Percentiles rank a stretch among this genome's conserved stretches.
These are phyloP conservation scores for Solanum megistacrolobum DNA, from an alignment of 257 asterid genomes.

Conservation along the genomic window DNA sequence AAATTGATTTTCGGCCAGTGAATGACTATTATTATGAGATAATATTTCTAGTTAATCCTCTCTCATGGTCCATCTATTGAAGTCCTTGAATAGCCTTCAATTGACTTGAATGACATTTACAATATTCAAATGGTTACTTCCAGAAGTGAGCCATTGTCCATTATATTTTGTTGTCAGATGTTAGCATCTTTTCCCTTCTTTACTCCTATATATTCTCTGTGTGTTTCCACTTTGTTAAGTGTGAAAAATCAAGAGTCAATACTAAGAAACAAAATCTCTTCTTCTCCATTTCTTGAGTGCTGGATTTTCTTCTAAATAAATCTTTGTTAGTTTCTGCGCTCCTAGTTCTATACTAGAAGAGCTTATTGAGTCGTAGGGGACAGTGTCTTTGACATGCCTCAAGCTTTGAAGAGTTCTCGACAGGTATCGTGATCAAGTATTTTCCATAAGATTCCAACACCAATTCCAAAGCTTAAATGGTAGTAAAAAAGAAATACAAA, in stretches of 20 bases:
- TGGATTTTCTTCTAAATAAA: not conserved
- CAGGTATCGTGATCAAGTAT: not conserved
- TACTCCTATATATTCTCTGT: not conserved
- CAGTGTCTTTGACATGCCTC: not conserved
- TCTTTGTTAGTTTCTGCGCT: not conserved
- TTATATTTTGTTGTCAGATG: not conserved
- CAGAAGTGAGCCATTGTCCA: not conserved
- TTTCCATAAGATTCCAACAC: not conserved
- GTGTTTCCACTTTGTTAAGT: not conserved
- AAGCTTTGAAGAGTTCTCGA: not conserved
- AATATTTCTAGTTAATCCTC: not conserved
- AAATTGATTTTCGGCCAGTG: not conserved
- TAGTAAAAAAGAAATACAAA: not conserved
- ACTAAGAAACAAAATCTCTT: not conserved
- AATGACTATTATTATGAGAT: not conserved
- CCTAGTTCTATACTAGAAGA: not conserved
- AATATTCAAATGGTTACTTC: not conserved
- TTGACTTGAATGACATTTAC: not conserved
- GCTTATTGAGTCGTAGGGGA: not conserved
- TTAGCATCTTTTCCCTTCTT: not conserved
- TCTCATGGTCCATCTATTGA: not conserved
- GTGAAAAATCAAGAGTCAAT: not conserved
- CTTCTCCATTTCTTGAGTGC: not conserved
- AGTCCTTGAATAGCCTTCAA: not conserved
- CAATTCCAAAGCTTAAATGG: not conserved